Base-by-base conservation (phyloP, 768 basidiomycete genomes). In the Coprinopsis sp. region DNA sequence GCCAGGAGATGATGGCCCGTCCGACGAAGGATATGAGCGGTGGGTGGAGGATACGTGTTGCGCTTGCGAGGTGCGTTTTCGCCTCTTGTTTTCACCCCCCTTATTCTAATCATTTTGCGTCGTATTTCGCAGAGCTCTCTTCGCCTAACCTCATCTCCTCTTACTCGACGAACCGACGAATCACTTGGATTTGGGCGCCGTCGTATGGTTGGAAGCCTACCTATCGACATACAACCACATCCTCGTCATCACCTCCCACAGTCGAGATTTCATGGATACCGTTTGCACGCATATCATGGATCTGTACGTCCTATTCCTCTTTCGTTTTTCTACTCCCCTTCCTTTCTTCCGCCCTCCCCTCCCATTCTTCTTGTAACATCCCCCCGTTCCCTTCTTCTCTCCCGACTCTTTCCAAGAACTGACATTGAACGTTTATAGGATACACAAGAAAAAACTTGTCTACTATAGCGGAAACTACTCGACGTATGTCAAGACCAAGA, bases 231-330 rank as follows among this genome's bases (percentile, higher is more conserved):
- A 99, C 71, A 96, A 95, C 71, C 95, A 99, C 64, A 98, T 99
- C 64, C 81, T 99, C 55, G 90, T 96, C 60, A 87, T 93, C 72
- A 95, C 93, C 6, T 92, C 87, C 40, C 95, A 99, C 72, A 98
- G 95, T n/a, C 90, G 92, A 64, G 95, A 98, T 73, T 98, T 98
- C 76, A 91, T 98, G 91, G 95, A 98, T 67, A 82, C 78, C 29
- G 83, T 97, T 37, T 98, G 95, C 71, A 98, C 95, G 56, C 93
- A 97, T 66, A 84, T 97, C 72, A 95, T 97, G 89, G 95, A 98
- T 59, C 73, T 97, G 49, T n/a, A n/a, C n/a, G n/a, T n/a, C n/a
- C n/a, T n/a, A n/a, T n/a, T n/a, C n/a, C n/a, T n/a, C n/a, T n/a
- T n/a, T n/a, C n/a, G n/a, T n/a, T n/a, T n/a, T n/a, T n/a, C n/a